phyloP scores from a whole-genome alignment of 169 alveolate genomes.

The Prorocentrum cordatum region DNA sequence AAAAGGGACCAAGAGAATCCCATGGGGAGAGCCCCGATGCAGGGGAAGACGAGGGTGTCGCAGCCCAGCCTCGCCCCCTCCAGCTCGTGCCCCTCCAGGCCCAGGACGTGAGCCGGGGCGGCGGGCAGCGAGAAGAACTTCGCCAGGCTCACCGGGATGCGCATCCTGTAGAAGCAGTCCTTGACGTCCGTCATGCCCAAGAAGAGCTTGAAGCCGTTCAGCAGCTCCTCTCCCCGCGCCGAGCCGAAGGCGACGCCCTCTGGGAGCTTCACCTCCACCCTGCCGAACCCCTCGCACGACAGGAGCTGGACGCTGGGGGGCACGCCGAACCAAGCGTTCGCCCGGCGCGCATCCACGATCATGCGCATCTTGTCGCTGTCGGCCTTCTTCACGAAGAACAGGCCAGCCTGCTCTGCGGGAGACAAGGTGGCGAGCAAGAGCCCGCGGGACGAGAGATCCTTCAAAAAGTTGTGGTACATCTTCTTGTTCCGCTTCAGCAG shows the following conservation, averaged over 20 bases:
- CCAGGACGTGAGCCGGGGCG: background rate
- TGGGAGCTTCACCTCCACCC: background rate
- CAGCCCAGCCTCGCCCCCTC: background rate
- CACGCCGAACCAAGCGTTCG: background rate
- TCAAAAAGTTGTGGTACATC: too few species aligned
- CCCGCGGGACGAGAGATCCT: too few species aligned
- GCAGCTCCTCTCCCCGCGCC: background rate
- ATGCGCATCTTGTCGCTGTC: background rate
- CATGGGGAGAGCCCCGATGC: background rate
- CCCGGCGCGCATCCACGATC: conserved; percentile 3
- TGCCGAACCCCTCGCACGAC: background rate
- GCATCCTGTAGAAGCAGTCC: conserved; percentile 29
- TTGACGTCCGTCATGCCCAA: background rate
- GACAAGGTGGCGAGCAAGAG: too few species aligned
- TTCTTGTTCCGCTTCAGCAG: too few species aligned
- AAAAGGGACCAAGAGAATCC: background rate
- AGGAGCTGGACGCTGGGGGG: background rate
- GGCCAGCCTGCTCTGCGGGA: too few species aligned
- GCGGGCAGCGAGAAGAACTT: conserved; percentile 4
- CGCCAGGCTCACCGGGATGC: background rate
- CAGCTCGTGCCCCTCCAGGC: background rate
- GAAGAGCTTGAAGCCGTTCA: background rate
- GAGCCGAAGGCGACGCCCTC: background rate
- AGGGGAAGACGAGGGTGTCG: background rate
- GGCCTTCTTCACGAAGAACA: conserved; percentile 18